Conservation (phyloP, 345 rosid species). For the Rhodomyrtus tomentosa region DNA sequence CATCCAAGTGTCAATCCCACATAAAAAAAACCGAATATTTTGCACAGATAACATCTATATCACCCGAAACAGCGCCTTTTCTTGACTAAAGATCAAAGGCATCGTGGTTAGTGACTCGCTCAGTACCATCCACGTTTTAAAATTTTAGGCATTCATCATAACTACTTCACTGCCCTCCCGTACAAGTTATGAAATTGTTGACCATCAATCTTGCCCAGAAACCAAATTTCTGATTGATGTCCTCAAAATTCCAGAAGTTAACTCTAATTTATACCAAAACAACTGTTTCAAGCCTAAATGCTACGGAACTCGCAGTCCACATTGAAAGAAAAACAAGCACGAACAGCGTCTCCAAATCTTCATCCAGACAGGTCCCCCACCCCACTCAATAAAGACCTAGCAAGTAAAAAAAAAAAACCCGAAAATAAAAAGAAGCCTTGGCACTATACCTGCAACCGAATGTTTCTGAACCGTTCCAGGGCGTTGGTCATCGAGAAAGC, state of each 20-base stretch:
- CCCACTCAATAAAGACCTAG: not conserved
- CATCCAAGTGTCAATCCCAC: not conserved
- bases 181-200: not conserved
- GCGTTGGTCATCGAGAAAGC: conserved; percentile 71
- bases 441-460: conserved; percentile 50
- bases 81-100: not conserved
- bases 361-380: not conserved
- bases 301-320: not conserved
- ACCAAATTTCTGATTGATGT: not conserved
- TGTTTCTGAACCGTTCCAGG: conserved; percentile 78
- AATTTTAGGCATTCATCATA: not conserved
- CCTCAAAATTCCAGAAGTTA: not conserved
- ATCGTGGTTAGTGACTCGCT: not conserved
- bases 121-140: not conserved
- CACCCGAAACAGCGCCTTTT: not conserved
- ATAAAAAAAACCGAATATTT: not conserved
- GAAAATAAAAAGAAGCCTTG: not conserved
- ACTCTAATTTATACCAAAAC: not conserved
- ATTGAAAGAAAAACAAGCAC: not conserved
- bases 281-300: not conserved
- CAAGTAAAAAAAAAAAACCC: not conserved
- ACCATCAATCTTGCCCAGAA: not conserved
- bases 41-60: not conserved
- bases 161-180: not conserved
- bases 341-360: not conserved